Evolutionary conservation across 164 flowering plant genomes (phyloP).

Genomic region (Umbilicus rupestris): DNA sequence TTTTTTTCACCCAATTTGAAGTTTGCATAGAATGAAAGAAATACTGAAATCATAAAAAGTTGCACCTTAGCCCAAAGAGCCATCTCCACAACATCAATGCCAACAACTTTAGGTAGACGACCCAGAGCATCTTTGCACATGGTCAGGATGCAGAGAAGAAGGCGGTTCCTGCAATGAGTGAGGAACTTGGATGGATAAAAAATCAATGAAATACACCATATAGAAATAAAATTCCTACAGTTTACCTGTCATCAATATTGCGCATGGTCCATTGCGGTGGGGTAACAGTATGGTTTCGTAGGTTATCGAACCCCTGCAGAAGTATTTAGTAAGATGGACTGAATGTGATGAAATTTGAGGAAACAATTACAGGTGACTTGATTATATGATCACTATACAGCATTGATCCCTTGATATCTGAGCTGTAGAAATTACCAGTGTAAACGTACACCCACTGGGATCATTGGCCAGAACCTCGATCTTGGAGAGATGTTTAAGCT

Average conservation of each 20-base stretch:
- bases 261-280: conserved; percentile 13
- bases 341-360: neutral
- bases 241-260: conserved; percentile 10
- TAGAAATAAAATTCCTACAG: neutral
- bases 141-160: conserved; percentile 69
- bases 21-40: neutral
- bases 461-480: conserved; percentile 90
- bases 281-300: conserved; percentile 9
- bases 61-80: conserved; percentile 99
- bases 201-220: neutral
- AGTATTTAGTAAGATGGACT: neutral
- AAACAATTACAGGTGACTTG: neutral
- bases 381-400: neutral
- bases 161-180: conserved; percentile 62
- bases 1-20: neutral
- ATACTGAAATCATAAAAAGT: neutral
- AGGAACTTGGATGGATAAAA: neutral
- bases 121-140: conserved; percentile 79
- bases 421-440: conserved; percentile 47
- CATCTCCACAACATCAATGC: conserved; percentile 98
- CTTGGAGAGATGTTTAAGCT: conserved; percentile 94
- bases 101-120: conserved; percentile 90
- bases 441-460: conserved; percentile 90
- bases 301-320: conserved; percentile 11
- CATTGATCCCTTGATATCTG: neutral